Conservation (phyloP, 2,329 filamentous ascomycete species). For the Trichoderma sp. region DNA sequence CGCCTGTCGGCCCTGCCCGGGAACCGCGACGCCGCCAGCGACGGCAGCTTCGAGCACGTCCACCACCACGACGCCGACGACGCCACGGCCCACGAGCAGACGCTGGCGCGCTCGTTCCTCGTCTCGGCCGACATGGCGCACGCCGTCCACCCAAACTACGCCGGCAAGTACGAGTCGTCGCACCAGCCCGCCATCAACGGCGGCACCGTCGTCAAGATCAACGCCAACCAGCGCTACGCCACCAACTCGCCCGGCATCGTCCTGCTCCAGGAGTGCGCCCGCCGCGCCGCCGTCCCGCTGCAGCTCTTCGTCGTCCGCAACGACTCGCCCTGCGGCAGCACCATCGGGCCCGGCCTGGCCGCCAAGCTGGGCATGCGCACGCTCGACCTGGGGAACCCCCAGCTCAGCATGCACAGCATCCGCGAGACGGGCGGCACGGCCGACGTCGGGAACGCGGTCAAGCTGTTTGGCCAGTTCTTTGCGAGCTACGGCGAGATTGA, state of each 20-base stretch:
- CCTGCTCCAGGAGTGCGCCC: constrained; percentile 82
- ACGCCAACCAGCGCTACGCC: constrained; percentile 94
- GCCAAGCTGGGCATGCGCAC: constrained; percentile 84
- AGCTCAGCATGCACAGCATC: constrained; percentile 96
- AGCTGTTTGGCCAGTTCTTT: constrained; percentile 85
- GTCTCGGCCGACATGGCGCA: constrained; percentile 98
- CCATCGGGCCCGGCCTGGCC: constrained; percentile 94
- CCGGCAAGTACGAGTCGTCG: constrained; percentile 82
- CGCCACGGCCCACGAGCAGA: constrained; percentile 88
- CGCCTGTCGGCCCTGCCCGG: constrained; percentile 78
- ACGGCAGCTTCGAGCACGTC: constrained; percentile 55
- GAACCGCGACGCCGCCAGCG: constrained; percentile 62
- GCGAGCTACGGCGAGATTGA: constrained; percentile 79
- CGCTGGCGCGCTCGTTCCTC: constrained; percentile 84
- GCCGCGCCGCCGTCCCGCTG: constrained; percentile 71
- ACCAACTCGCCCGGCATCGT: constrained; percentile 96
- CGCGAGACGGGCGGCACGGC: constrained; percentile 85
- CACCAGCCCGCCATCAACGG: constrained; percentile 96
- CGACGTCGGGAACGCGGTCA: constrained; percentile 82
- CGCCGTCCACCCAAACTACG: constrained; percentile 92
- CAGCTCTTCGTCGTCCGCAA: constrained; percentile 97
- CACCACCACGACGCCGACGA: constrained; percentile 57
- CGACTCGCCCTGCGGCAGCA: constrained; percentile 90
- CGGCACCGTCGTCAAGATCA: constrained; percentile 95
- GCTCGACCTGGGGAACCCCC: constrained; percentile 88